A percentile compares a stretch with the other conserved stretches of the same genome.
phyloP scores from a whole-genome alignment of 345 rosid genomes.

The Erodium maritimum region DNA sequence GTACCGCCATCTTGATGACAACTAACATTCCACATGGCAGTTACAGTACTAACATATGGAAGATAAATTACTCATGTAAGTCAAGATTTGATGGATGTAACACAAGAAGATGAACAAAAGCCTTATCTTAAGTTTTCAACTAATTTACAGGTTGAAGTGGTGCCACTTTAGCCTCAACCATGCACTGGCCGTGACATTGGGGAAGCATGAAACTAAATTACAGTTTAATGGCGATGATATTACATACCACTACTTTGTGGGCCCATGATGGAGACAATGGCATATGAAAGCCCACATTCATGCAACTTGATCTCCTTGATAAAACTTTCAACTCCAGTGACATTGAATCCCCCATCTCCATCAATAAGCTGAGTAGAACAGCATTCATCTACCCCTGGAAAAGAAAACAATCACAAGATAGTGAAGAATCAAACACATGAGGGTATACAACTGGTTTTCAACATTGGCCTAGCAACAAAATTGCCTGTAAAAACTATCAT shows the following conservation, averaged over 20 bases:
- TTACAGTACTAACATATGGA: background rate
- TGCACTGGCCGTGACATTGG: background rate
- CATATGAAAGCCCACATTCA: constrained; percentile 90
- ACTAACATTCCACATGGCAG: background rate
- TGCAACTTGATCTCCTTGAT: constrained; percentile 63
- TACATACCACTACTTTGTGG: constrained; percentile 92
- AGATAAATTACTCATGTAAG: background rate
- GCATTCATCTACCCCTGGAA: constrained; percentile 32
- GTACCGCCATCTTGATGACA: background rate
- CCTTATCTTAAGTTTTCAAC: background rate
- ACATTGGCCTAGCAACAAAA: background rate
- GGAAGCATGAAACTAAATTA: background rate
- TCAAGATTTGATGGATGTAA: background rate
- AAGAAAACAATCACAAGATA: background rate
- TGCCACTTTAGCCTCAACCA: background rate
- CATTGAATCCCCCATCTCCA: constrained; percentile 77
- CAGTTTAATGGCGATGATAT: background rate
- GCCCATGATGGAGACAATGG: constrained; percentile 95
- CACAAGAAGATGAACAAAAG: background rate
- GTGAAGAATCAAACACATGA: background rate
- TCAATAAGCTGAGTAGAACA: constrained; percentile 91
- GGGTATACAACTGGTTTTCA: background rate
- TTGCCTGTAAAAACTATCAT: background rate
- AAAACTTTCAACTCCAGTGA: constrained; percentile 51
- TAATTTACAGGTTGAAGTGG: background rate